Conservation (phyloP, 257 asterid species). For the Datura wrightii region DNA sequence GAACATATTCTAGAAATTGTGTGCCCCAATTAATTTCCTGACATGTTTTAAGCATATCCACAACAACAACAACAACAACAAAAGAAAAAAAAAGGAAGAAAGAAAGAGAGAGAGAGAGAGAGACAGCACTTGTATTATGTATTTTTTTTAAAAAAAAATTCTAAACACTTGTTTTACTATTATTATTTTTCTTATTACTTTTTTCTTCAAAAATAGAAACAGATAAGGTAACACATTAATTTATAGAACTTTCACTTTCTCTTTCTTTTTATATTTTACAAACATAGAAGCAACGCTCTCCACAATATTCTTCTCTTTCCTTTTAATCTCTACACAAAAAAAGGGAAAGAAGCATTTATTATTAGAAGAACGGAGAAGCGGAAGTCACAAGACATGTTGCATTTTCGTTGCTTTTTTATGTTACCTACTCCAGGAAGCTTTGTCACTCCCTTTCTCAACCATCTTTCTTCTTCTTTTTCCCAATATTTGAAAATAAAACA, state of each 20-base stretch:
- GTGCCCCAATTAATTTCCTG: not conserved
- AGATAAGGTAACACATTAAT: not conserved
- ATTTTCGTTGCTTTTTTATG: not conserved
- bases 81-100: no score
- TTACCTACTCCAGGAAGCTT: not conserved
- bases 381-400: not conserved
- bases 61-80: no score
- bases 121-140: not conserved
- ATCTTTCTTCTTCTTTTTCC: not conserved
- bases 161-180: no score
- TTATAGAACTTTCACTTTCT: not conserved
- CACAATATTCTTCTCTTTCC: not conserved
- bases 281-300: not conserved
- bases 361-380: not conserved
- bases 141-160: no score
- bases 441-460: not conserved
- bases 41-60: not conserved
- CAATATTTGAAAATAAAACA: not conserved
- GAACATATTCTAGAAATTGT: not conserved
- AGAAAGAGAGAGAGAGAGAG: no score
- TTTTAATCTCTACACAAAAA: not conserved
- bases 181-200: no score
- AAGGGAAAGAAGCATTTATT: not conserved
- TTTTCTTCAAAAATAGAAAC: no score
- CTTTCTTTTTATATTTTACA: no score